phyloP scores from a whole-genome alignment of 1,139 yeast species.

The Nadsonia commutata region DNA sequence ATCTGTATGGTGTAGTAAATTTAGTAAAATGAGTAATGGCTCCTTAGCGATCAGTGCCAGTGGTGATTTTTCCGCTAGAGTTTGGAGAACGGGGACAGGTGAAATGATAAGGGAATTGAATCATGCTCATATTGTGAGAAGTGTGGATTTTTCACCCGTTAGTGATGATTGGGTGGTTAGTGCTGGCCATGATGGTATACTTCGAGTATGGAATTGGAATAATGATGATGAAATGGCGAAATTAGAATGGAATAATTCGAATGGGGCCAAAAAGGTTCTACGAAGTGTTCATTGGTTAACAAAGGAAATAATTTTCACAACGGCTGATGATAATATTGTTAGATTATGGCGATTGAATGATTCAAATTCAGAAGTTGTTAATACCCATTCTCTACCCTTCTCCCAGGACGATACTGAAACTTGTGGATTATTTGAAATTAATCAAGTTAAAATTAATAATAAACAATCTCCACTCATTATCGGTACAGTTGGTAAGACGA shows the following conservation, averaged over 20 bases:
- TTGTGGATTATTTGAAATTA: neutral
- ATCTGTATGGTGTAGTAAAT: slow-evolving; percentile 23
- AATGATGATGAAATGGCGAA: neutral
- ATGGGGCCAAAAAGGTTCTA: neutral
- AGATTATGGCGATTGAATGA: neutral
- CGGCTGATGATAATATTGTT: neutral
- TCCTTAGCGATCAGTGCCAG: slow-evolving; percentile 21
- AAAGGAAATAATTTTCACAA: neutral
- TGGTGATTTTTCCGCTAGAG: slow-evolving; percentile 24
- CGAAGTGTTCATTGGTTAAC: neutral
- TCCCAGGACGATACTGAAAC: no score
- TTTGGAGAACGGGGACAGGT: slow-evolving; percentile 23
- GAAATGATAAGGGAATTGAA: slow-evolving; percentile 13
- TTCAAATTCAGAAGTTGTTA: no score
- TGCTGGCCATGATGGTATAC: neutral
- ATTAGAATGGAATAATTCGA: neutral
- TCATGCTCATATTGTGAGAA: slow-evolving; percentile 23
- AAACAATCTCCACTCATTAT: neutral
- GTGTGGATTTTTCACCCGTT: slow-evolving; percentile 15
- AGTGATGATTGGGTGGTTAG: neutral
- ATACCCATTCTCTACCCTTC: no score
- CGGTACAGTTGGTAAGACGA: neutral
- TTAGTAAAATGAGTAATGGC: slow-evolving; percentile 15
- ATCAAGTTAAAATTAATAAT: neutral
- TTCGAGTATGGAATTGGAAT: neutral